Conservation (phyloP, 352 stramenopile species). For the Pilasporangium apinafurcum region DNA sequence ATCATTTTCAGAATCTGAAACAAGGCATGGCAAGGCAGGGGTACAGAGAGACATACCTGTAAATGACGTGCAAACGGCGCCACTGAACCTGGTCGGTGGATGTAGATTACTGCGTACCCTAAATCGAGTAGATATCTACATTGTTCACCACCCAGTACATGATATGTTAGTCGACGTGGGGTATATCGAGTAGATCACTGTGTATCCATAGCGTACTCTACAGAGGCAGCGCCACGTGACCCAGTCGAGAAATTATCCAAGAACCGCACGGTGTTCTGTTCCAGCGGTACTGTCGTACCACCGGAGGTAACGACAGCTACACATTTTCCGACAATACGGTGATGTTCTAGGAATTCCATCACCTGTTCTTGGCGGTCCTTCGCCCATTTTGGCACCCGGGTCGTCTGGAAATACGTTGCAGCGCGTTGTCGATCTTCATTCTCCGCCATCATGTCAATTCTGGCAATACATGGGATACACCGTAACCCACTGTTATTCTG, state of each 20-base stretch:
- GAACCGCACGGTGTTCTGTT: conserved; percentile 94
- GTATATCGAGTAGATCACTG: too few species aligned
- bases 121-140: conserved; percentile 85
- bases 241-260: conserved; percentile 98
- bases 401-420: conserved; percentile 49
- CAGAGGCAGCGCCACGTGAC: conserved; percentile 76
- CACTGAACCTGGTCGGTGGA: conserved; percentile 86
- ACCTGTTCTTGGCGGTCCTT: conserved; percentile 32
- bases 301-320: conserved; percentile 94
- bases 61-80: conserved; percentile 81
- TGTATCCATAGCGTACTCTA: conserved; percentile 68
- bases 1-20: not conserved
- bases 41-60: too few species aligned
- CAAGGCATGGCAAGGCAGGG: not conserved
- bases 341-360: conserved; percentile 53
- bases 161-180: not conserved
- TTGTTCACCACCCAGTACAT: not conserved
- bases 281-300: conserved; percentile 93
- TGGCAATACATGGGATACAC: too few species aligned
- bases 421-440: conserved; percentile 8
- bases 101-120: conserved; percentile 96
- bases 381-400: conserved; percentile 26
- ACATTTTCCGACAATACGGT: conserved; percentile 60
- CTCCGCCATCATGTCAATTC: conserved; percentile 6
- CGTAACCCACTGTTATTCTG: too few species aligned